phyloP scores from a whole-genome alignment of 208 protist species.

The Kentomonas sorsogonicus region DNA sequence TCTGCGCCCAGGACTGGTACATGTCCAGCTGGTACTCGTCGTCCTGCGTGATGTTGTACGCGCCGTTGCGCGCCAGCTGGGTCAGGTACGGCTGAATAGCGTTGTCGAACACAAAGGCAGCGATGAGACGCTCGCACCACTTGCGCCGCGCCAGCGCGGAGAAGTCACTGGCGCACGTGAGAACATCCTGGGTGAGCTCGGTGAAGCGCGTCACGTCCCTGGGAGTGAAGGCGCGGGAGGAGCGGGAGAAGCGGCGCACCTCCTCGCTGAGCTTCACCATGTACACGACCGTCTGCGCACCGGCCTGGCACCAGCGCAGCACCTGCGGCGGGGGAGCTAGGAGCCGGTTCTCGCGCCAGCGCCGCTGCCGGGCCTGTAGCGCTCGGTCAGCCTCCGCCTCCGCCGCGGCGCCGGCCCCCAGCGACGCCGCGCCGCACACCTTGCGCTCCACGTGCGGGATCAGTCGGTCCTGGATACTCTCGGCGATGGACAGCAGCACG shows the following conservation, averaged over 20 bases:
- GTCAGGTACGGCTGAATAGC: no score
- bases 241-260: constrained; percentile 33
- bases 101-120: no score
- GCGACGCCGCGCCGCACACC: constrained; percentile 11
- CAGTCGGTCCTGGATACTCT: constrained; percentile 49
- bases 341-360: neutral
- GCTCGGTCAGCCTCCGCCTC: neutral
- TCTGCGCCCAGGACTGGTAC: constrained; percentile 80
- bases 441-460: constrained; percentile 42
- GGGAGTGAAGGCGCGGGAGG: constrained; percentile 12
- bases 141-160: constrained; percentile 12
- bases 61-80: no score
- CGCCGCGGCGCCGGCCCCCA: constrained; percentile 1
- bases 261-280: constrained; percentile 45
- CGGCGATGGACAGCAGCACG: constrained; percentile 53
- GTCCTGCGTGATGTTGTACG: constrained; percentile 66
- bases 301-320: constrained; percentile 53
- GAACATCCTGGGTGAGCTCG: constrained; percentile 64
- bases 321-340: constrained; percentile 19
- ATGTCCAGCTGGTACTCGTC: constrained; percentile 78
- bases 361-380: neutral
- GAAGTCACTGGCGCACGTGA: constrained; percentile 13
- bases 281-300: constrained; percentile 44
- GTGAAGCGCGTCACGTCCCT: constrained; percentile 52
- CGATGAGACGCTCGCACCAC: constrained; percentile 17